Base-by-base conservation (phyloP, 257 asterid genomes). In the Fraxinus pennsylvanica region DNA sequence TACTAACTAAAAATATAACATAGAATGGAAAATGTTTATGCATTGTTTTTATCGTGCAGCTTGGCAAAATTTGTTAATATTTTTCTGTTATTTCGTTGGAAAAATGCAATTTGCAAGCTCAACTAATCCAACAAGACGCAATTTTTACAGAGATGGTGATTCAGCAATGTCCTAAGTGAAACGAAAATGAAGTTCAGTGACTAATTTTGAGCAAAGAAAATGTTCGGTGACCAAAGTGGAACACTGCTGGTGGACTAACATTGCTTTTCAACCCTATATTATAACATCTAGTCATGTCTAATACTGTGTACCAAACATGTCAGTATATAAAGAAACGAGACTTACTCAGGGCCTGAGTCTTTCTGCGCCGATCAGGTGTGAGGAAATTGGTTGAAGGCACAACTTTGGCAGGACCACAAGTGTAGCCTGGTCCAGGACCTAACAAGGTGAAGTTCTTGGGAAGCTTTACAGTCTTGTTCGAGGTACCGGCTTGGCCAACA, bases 361-460 rank as follows among this genome's bases (percentile, higher is more conserved):
- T 90, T 66, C 97, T 82, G 6, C 97, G 89, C 5, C 86, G 89
- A 78, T 92, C 97, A 25, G 94, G 59, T 3, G 96, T 86, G 79
- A 89, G 91, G 71, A 90, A 91, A 33, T 85, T 87, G 0, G 95
- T 91, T 0, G 93, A 86, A 50, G 93, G 94, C 57, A 90, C 95
- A 36, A 88, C 41, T 86, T 92, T 90, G 2, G 97, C 96, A 4
- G 94, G 96, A 68, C 96, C 97, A 79, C 97, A 90, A 70, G 94
- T 92, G 75, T 92, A 92, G 1, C 97, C 97, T 1, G 91, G 92
- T 36, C 93, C 92, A 1, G 97, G 95, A 68, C 93, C 93, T 8
- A 88, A 76, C 30, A 91, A 38, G 25, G 97, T 92, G 92, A 92
- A 89, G 83, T 90, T 90, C n/a, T 84, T 85, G 7, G 97, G 97